Evolutionary conservation across 2,329 filamentous ascomycete genomes (phyloP), one percentile per base, ranked within the genome.

Genomic region (Xylaria sp.): DNA sequence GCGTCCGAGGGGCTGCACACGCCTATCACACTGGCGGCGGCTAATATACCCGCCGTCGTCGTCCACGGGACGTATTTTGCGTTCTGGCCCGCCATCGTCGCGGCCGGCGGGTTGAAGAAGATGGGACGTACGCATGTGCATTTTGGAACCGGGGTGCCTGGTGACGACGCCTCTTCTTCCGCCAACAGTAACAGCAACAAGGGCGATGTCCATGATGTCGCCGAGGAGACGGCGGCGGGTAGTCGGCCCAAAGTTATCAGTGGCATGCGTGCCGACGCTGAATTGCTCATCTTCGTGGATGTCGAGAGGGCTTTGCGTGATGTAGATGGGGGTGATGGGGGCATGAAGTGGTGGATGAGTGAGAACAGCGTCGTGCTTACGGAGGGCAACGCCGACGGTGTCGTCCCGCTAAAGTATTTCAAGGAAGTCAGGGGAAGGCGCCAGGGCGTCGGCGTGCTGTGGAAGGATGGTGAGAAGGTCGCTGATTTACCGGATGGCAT

Each of bases 71-170:
- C 94, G 0, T 96, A 93, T 73, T 92, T 94, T 70, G 85, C 86
- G 14, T 90, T 90, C 19, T 97, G 93, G 90, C 79, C 84, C 0
- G 72, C 82, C 11, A 98, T 99, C 64, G 76, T 93, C 11, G 82
- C 83, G n/a, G 82, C 85, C 0, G 94, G 94, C 4, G 94, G 94
- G 0, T 78, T 99, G 61, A 88, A 86, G 69, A 84, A 84, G 61
- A 98, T 98, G 95, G 83, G 82, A 0, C 79, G 95, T 57, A 96
- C 91, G 66, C 94, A 98, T 73, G 89, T 98, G 28, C 95, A 99
- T 78, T 97, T 95, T 74, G 91, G 92, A 2, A 87, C 87, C 5
- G 92, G 92, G 0, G 79, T 94, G 12, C 88, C 91, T 0, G 80
- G 78, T 52, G 72, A 69, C 25, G 78, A 77, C 12, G 76, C 28